Evolutionary conservation across 371 early-diverging fungal genomes (phyloP), one percentile per base, ranked within the genome.

Genomic region (Capillidium rhysosporum): DNA sequence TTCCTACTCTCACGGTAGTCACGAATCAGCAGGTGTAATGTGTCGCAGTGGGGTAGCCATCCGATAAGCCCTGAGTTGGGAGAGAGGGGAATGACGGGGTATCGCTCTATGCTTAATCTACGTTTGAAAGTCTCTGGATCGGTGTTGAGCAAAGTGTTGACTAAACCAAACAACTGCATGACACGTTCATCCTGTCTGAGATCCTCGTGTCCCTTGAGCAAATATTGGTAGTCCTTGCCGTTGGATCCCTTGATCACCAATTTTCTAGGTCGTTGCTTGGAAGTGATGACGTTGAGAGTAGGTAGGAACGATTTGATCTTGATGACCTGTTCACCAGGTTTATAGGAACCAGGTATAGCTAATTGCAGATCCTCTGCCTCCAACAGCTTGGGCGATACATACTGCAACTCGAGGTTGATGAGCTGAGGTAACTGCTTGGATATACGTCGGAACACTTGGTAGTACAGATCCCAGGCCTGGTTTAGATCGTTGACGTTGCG

Each of bases 161-260:
- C 86, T 25, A 98, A 78, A 2, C 92, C 95, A 71, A 98, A 98
- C 47, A 96, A 65, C 66, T 98, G 98, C 96, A 98, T 98, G 10
- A 94, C 97, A 53, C 98, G 82, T 70, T 98, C 98, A 66, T 98
- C 98, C 67, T 95, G 96, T 49, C 98, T 82, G 31, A 98, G 66
- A 74, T 98, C 98, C 70, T 96, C 98, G 61, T 92, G 94, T 8
- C 92, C 97, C 73, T 98, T 98, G 55, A 96, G 73, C 54, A 95
- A 61, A 60, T 79, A 98, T 65, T 83, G 85, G 63, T 94, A 93
- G 20, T 85, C 86, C 26, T 74, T 73, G 23, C 97, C 94, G 60
- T 96, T 90, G 49, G 78, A 82, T 34, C 96, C 98, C 38, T 72
- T 68, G 44, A 96, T 83, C 1, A 79, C 77, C 56, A 96, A 56